phyloP scores from a whole-genome alignment of 306 rosid species.

The Vigna trinervia region DNA sequence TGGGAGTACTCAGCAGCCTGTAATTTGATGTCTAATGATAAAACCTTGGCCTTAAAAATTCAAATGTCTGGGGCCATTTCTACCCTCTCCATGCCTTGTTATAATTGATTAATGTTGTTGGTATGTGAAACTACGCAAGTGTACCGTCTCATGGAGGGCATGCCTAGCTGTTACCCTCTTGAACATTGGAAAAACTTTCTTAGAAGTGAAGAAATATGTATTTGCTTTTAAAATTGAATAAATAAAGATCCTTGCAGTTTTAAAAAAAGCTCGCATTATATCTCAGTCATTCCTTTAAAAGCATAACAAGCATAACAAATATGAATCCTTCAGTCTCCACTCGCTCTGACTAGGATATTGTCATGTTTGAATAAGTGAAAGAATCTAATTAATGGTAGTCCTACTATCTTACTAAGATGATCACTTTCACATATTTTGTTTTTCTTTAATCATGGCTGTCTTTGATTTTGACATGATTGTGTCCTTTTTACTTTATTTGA shows the following conservation, averaged over 20 bases:
- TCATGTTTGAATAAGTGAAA: too few species aligned
- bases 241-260: not conserved
- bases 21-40: conserved; percentile 24
- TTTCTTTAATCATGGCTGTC: too few species aligned
- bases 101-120: conserved; percentile 28
- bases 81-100: not conserved
- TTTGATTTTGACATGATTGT: too few species aligned
- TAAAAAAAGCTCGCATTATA: too few species aligned
- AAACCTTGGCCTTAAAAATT: not conserved
- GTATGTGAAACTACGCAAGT: conserved; percentile 11
- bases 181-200: not conserved
- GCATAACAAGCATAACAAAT: too few species aligned
- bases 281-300: too few species aligned
- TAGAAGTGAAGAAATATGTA: not conserved
- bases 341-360: too few species aligned
- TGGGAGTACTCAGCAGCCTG: conserved; percentile 5
- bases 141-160: not conserved
- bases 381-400: too few species aligned
- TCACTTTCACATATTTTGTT: too few species aligned
- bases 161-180: not conserved
- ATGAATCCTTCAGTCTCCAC: too few species aligned
- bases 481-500: too few species aligned
- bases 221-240: not conserved
- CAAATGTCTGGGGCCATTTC: conserved; percentile 29
- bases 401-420: too few species aligned